Base-by-base conservation (phyloP, 2,329 filamentous ascomycete genomes). In the Fonsecaea erecta region DNA sequence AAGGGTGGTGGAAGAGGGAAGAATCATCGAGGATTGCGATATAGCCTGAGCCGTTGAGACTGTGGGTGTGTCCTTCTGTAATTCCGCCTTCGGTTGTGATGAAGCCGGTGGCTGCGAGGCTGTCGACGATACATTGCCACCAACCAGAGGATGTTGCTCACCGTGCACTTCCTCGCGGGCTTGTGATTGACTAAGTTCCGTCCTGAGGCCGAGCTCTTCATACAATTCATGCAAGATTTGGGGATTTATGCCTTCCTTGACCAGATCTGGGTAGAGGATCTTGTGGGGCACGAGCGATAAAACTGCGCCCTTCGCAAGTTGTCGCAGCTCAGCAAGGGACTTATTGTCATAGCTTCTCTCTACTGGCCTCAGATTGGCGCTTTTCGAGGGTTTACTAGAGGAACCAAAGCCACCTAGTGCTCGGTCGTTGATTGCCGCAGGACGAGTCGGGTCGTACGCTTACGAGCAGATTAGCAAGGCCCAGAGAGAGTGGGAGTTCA, bases 181-280 rank as follows among this genome's bases (percentile, higher is more conserved):
- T 32, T 57, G 57, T 18, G 40, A 12, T 30, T 52, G 52, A 28
- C 62, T 59, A 30, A 30, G 7, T 37, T 63, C 66, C n/a, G 60
- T 52, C 18, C 81, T 79, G 34, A 93, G 81, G 2, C 88, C 87
- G 2, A 95, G 78, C 21, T 92, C 88, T 28, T 83, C 79, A 71
- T 93, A 95, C 1, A 95, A 81, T 32, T 79, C 75, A 62, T 83
- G 84, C 37, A 96, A 78, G 11, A 92, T 74, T 1, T 77, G 76
- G 37, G 85, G 81, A 70, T 93, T 85, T 48, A 94, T 83, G 0
- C 91, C 90, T 75, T 94, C 90, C 11, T 87, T 82, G 12, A 93
- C 80, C 63, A 94, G 88, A 65, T 91, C 85, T 61, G 89, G 83
- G 73, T 89, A 96, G 21, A 86, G 86, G 64, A 96, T 86, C 55